These are phyloP conservation scores for Trematosphaeria pertusa DNA, from an alignment of 2,329 filamentous ascomycete genomes.

Conservation along the genomic window DNA sequence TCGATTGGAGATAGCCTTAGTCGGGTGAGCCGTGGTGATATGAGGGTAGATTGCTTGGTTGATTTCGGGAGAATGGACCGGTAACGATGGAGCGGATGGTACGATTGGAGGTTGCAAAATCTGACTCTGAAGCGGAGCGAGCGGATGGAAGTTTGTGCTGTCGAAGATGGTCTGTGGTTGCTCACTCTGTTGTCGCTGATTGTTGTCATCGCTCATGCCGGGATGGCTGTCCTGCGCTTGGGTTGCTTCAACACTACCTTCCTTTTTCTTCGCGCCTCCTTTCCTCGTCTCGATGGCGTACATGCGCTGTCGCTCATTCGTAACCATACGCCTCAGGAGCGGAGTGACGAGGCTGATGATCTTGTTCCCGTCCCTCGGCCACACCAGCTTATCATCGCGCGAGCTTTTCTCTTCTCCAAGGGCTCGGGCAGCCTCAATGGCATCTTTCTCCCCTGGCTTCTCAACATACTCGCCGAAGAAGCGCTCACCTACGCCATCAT, in stretches of 20 bases:
- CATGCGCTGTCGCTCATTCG: slow-evolving; percentile 64
- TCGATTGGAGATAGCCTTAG: not conserved
- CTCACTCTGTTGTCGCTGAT: slow-evolving; percentile 11
- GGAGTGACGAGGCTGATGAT: slow-evolving; percentile 66
- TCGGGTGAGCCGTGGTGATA: not conserved
- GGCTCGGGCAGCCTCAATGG: slow-evolving; percentile 40
- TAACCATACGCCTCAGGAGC: slow-evolving; percentile 64
- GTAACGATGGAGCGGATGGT: slow-evolving; percentile 1
- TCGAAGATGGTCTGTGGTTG: slow-evolving; percentile 20
- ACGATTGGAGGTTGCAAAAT: slow-evolving; percentile 1
- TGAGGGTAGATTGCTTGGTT: not conserved
- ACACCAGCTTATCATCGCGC: slow-evolving; percentile 52
- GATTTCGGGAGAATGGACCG: not conserved
- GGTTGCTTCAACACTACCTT: slow-evolving; percentile 25
- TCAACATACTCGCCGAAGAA: slow-evolving; percentile 55
- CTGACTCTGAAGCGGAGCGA: not conserved
- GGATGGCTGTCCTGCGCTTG: slow-evolving; percentile 14
- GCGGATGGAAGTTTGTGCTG: not conserved
- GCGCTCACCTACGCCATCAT: slow-evolving; percentile 57
- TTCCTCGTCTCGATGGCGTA: slow-evolving; percentile 65
- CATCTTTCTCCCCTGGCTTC: slow-evolving; percentile 42
- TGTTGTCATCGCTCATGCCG: slow-evolving; percentile 2
- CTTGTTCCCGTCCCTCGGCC: slow-evolving; percentile 62
- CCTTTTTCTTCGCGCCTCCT: slow-evolving; percentile 49
- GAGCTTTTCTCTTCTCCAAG: slow-evolving; percentile 50